These are phyloP conservation scores for Penicillium sclerotigenum DNA, from an alignment of 2,329 filamentous ascomycete species.

Conservation along the genomic window DNA sequence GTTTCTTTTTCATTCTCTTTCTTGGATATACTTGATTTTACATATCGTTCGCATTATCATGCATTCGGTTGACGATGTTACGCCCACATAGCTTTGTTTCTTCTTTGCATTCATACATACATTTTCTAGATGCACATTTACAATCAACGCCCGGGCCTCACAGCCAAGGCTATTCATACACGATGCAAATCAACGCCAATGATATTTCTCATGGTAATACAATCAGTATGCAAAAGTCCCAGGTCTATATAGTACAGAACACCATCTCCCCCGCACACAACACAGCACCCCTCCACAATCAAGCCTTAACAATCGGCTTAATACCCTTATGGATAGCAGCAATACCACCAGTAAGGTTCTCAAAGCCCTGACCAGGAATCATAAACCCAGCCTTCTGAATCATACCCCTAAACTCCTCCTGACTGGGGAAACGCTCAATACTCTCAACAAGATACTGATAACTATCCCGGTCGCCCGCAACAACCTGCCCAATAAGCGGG, in stretches of 20 bases:
- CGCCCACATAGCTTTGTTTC: slow-evolving; percentile 6
- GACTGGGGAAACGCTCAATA: slow-evolving; percentile 87
- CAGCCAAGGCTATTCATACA: not conserved
- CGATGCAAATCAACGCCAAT: slow-evolving; percentile 3
- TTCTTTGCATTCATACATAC: not conserved
- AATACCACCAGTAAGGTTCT: slow-evolving; percentile 87
- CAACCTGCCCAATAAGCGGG: slow-evolving; percentile 89
- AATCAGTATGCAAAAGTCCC: slow-evolving; percentile 13
- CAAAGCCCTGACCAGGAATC: slow-evolving; percentile 77
- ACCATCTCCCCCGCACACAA: not conserved
- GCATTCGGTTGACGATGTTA: slow-evolving; percentile 20
- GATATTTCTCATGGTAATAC: slow-evolving; percentile 13
- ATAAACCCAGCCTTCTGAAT: slow-evolving; percentile 70
- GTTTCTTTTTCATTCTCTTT: not conserved
- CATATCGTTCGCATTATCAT: slow-evolving; percentile 4
- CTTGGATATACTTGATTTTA: slow-evolving; percentile 10
- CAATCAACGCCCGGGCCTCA: not conserved
- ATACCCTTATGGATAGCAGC: slow-evolving; percentile 96
- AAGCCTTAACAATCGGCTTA: slow-evolving; percentile 57
- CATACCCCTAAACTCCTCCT: slow-evolving; percentile 71
- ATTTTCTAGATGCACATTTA: slow-evolving; percentile 4
- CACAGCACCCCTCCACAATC: not conserved
- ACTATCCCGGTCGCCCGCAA: slow-evolving; percentile 88
- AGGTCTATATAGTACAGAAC: slow-evolving; percentile 22
- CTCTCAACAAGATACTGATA: slow-evolving; percentile 99